A percentile compares a stretch with the other conserved stretches of the same genome.
These are phyloP conservation scores for Carallia brachiata DNA, from an alignment of 345 rosid species.

Conservation along the genomic window DNA sequence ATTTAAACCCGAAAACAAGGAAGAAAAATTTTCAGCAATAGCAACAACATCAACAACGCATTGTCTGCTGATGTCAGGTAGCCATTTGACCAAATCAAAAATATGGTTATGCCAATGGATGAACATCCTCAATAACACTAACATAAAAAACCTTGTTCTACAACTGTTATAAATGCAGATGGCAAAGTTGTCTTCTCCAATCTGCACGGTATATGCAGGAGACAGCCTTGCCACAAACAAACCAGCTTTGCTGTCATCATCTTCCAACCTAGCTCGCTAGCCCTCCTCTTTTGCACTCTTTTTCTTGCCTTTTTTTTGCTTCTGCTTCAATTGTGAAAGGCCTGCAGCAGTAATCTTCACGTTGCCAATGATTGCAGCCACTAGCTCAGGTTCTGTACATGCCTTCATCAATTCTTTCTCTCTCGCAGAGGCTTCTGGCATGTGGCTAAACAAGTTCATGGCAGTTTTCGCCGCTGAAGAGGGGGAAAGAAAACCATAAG, in stretches of 20 bases:
- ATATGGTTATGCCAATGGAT: no score
- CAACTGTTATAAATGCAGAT: not conserved
- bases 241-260: not conserved
- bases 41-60: no score
- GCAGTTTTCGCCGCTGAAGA: slow-evolving; percentile 80
- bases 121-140: no score
- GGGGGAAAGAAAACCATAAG: no score
- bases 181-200: not conserved
- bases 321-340: slow-evolving; percentile 89
- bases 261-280: not conserved
- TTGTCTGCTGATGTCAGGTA: no score
- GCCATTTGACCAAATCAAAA: no score
- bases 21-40: no score
- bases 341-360: slow-evolving; percentile 92
- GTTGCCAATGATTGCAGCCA: slow-evolving; percentile 87
- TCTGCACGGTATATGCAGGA: not conserved
- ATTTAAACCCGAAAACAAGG: no score
- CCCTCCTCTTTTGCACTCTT: slow-evolving; percentile 41
- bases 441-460: slow-evolving; percentile 86
- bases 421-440: slow-evolving; percentile 68
- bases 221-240: not conserved
- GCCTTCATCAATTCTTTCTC: slow-evolving; percentile 98
- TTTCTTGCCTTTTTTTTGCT: slow-evolving; percentile 79
- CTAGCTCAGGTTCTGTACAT: slow-evolving; percentile 88
- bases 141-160: no score